phyloP scores from a whole-genome alignment of 805 yeast species.

The Lipomyces lipofer region DNA sequence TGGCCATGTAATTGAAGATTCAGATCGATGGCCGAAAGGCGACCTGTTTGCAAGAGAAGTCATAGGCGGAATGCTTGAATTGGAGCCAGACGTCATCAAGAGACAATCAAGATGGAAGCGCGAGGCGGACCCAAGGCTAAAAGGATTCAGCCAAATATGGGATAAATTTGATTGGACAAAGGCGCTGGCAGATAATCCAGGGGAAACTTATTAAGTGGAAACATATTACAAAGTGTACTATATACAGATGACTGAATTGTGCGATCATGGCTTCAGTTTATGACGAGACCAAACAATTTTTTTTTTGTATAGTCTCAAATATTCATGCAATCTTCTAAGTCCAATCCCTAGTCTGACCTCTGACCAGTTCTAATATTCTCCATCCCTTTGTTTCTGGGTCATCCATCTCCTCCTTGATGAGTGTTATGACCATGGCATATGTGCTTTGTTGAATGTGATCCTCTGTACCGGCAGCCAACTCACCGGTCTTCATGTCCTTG shows the following conservation, averaged over 20 bases:
- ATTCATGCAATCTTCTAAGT: conserved; percentile 42
- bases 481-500: conserved; percentile 88
- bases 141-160: conserved; percentile 41
- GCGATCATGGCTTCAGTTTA: background rate
- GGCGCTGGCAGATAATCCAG: conserved; percentile 16
- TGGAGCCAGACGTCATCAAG: conserved; percentile 43
- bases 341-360: conserved; percentile 88
- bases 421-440: conserved; percentile 94
- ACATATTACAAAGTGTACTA: background rate
- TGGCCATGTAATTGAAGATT: conserved; percentile 52
- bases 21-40: conserved; percentile 47
- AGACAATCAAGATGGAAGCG: conserved; percentile 39
- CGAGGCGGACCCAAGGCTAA: conserved; percentile 37
- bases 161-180: conserved; percentile 42
- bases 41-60: conserved; percentile 50
- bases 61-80: conserved; percentile 48
- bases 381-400: conserved; percentile 94
- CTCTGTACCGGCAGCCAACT: conserved; percentile 93
- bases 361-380: conserved; percentile 91
- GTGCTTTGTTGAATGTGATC: conserved; percentile 88
- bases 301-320: background rate
- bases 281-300: background rate
- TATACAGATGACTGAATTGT: background rate
- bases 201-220: background rate
- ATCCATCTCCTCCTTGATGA: conserved; percentile 88